Evolutionary conservation across 1,139 yeast species (phyloP).

Genomic region (Yamadazyma diospyri): DNA sequence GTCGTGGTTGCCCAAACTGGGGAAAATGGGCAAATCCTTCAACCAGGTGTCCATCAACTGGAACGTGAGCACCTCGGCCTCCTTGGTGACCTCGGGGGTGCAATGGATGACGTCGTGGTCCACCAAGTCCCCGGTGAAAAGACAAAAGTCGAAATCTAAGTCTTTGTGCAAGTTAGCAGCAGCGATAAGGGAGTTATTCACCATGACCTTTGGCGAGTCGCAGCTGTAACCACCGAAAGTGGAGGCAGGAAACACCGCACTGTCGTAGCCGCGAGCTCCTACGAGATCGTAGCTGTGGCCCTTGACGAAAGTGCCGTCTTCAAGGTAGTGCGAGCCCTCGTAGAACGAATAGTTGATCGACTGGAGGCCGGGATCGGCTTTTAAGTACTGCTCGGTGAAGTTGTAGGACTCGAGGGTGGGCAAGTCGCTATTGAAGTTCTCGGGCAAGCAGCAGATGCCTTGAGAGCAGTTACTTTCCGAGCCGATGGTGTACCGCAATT

Average conservation of each 20-base stretch:
- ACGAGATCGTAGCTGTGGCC: slow-evolving; percentile 42
- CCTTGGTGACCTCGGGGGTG: slow-evolving; percentile 46
- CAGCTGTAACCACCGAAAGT: slow-evolving; percentile 59
- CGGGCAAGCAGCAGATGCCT: slow-evolving; percentile 48
- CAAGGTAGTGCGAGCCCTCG: slow-evolving; percentile 37
- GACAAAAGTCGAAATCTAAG: slow-evolving; percentile 50
- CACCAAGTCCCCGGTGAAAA: slow-evolving; percentile 70
- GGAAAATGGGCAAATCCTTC: slow-evolving; percentile 54
- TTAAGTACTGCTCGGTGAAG: slow-evolving; percentile 27
- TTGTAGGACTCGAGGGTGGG: slow-evolving; percentile 25
- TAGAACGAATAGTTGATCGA: slow-evolving; percentile 21
- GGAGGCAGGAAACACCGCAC: slow-evolving; percentile 51
- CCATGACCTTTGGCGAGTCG: slow-evolving; percentile 60
- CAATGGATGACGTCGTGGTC: slow-evolving; percentile 53
- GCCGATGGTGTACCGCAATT: slow-evolving; percentile 54
- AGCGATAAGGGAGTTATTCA: slow-evolving; percentile 52
- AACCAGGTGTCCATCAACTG: slow-evolving; percentile 54
- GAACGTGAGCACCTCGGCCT: slow-evolving; percentile 51
- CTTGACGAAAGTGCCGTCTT: slow-evolving; percentile 28
- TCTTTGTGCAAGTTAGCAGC: slow-evolving; percentile 28
- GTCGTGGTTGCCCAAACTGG: slow-evolving; percentile 71
- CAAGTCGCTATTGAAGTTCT: slow-evolving; percentile 29
- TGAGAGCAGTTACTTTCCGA: slow-evolving; percentile 59
- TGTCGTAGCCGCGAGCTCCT: slow-evolving; percentile 34
- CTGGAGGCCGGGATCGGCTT: slow-evolving; percentile 14